Evolutionary conservation across 169 alveolate genomes (phyloP), one percentile per base, ranked within the genome.

Genomic region (Ichthyophthirius multifiliis): DNA sequence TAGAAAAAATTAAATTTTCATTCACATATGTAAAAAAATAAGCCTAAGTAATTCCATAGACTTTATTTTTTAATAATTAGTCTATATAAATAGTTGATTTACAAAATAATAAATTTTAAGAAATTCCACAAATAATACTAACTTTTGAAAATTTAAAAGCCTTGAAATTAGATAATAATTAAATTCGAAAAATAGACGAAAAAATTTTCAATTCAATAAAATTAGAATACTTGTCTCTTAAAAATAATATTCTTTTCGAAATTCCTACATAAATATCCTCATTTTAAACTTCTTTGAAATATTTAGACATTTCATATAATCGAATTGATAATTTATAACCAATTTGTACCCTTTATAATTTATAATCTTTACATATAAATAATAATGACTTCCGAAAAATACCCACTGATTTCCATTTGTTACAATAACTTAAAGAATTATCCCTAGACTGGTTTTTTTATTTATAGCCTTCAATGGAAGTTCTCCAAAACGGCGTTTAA

Each of bases 381-480:
- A 67, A 41, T 15, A 67, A 67, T n/a, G 77, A 67, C 18, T 67
- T 67, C 30, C 35, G 77, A 41, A 37, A 31, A 3, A 18, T 67
- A n/a, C 77, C 77, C 0, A 37, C 39, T 15, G 7, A 37, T 83
- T 13, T 16, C 35, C 7, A 75, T 13, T 4, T 37, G 74, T 16
- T 41, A 18, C n/a, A 30, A n/a, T n/a, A n/a, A 45, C 7, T 39
- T 83, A 16, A 41, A 76, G 94, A 89, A 43, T 63, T 89, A 5
- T 41, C 76, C 62, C 55, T 89, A n/a, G 94, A 89, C 41, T 89
- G 94, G 91, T 89, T 89, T 47, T 30, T 73, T 41, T 89, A 89
- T 65, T 35, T 87, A 20, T 31, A 23, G 15, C 94, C 94, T 15
- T 81, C 89, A 4, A 44, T 73, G 3, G 81, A 89, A 10, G 43